Conservation (phyloP, 371 early-diverging fungal species). For the Homolaphlyctis polyrhiza region DNA sequence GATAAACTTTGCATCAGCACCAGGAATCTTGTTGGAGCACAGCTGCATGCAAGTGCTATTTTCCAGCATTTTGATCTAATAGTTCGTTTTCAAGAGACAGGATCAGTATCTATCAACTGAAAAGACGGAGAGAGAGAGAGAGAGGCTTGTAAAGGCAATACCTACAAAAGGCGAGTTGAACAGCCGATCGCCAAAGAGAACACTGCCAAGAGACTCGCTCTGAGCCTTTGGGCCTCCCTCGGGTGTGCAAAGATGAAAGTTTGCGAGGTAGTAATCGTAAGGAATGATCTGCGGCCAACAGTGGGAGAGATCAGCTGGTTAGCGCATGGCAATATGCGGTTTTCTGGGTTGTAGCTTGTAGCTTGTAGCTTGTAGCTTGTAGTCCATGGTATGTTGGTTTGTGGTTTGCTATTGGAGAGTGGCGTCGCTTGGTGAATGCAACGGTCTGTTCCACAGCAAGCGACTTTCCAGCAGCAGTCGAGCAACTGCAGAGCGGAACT, state of each 20-base stretch:
- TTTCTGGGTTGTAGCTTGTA: too few species aligned
- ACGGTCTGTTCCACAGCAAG: too few species aligned
- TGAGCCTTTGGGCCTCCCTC: conserved; percentile 59
- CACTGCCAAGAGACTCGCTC: conserved; percentile 82
- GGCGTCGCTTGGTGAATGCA: too few species aligned
- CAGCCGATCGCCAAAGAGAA: conserved; percentile 95
- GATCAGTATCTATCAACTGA: neutral
- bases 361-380: neutral
- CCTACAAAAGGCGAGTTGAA: conserved; percentile 79
- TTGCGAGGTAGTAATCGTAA: conserved; percentile 84
- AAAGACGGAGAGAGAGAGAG: neutral
- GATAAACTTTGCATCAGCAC: conserved; percentile 75
- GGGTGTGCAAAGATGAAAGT: conserved; percentile 84
- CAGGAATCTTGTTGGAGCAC: conserved; percentile 60
- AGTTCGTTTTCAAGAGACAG: neutral
- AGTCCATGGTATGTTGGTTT: too few species aligned
- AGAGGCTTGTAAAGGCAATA: too few species aligned
- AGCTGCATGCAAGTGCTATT: conserved; percentile 56
- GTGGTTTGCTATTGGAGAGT: too few species aligned
- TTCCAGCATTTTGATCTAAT: conserved; percentile 55
- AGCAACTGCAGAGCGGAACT: too few species aligned
- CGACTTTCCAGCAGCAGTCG: too few species aligned
- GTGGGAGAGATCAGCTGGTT: too few species aligned
- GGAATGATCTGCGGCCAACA: conserved; percentile 58
- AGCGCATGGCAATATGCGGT: too few species aligned